phyloP scores from a whole-genome alignment of 2,329 filamentous ascomycete genomes.

The Pyrenophora seminiperda region DNA sequence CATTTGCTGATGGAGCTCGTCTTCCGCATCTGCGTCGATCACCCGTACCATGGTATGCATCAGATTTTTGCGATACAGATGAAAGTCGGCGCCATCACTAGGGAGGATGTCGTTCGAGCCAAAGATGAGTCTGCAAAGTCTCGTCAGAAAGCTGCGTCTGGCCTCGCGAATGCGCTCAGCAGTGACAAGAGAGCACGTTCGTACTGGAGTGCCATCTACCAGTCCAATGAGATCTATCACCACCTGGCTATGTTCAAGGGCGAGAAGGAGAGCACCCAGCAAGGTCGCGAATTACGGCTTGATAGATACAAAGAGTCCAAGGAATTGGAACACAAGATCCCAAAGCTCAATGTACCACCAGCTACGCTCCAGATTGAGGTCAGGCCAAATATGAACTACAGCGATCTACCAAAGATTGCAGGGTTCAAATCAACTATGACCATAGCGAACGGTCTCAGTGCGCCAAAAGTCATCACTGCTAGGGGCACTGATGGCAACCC shows the following conservation, averaged over 20 bases:
- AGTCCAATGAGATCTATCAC: conserved; percentile 70
- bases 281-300: conserved; percentile 66
- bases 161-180: conserved; percentile 67
- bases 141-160: conserved; percentile 73
- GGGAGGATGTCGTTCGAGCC: conserved; percentile 55
- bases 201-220: conserved; percentile 74
- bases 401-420: conserved; percentile 71
- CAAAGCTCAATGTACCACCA: conserved; percentile 75
- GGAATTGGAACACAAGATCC: conserved; percentile 66
- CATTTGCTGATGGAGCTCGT: conserved; percentile 73
- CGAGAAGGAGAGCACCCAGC: conserved; percentile 66
- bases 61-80: conserved; percentile 76
- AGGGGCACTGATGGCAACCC: conserved; percentile 75
- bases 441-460: conserved; percentile 88
- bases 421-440: conserved; percentile 76
- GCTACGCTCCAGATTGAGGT: conserved; percentile 87
- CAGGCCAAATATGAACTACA: conserved; percentile 75
- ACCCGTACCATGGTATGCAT: conserved; percentile 97
- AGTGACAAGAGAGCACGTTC: conserved; percentile 56
- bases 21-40: conserved; percentile 83
- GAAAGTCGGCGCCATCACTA: conserved; percentile 62
- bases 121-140: conserved; percentile 77
- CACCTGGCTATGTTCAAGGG: conserved; percentile 69
- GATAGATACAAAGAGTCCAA: conserved; percentile 68
- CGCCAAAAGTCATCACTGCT: conserved; percentile 89